These are phyloP conservation scores for Xylaria multiplex DNA, from an alignment of 2,329 filamentous ascomycete genomes.

Conservation along the genomic window DNA sequence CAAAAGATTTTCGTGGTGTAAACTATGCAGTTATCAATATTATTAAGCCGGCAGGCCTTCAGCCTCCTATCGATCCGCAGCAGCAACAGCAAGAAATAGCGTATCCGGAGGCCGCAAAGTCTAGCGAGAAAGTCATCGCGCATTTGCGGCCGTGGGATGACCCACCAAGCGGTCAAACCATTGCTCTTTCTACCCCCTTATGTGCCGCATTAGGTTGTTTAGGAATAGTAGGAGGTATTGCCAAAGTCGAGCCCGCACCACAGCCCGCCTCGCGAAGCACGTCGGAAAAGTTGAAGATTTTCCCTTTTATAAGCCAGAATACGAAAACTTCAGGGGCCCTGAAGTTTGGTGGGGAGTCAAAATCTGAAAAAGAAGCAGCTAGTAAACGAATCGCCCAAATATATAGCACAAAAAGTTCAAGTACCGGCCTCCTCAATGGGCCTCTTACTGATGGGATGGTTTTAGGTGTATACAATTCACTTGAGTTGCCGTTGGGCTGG, in stretches of 20 bases:
- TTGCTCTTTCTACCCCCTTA: constrained; percentile 80
- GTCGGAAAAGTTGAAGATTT: constrained; percentile 76
- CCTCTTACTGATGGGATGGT: constrained; percentile 91
- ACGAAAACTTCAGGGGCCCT: constrained; percentile 72
- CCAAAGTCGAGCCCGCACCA: constrained; percentile 86
- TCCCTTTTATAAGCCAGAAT: constrained; percentile 74
- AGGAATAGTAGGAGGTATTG: constrained; percentile 83
- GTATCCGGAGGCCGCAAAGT: constrained; percentile 60
- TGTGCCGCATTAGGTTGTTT: constrained; percentile 77
- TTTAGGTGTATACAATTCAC: constrained; percentile 66
- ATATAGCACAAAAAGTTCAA: constrained; percentile 67
- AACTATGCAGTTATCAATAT: constrained; percentile 85
- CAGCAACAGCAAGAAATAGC: constrained; percentile 75
- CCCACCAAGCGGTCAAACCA: constrained; percentile 82
- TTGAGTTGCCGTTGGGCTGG: constrained; percentile 71
- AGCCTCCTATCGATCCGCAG: constrained; percentile 75
- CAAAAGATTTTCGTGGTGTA: constrained; percentile 77
- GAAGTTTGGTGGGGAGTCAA: constrained; percentile 88
- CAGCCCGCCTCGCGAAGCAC: constrained; percentile 73
- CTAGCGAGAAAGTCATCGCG: constrained; percentile 77
- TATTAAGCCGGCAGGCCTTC: constrained; percentile 82
- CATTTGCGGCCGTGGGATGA: constrained; percentile 83
- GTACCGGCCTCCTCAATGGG: constrained; percentile 76
- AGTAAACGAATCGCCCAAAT: constrained; percentile 76
- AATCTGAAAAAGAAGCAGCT: constrained; percentile 81